Evolutionary conservation across 2,329 filamentous ascomycete species (phyloP).

Genomic region (Exophiala dermatitidis): DNA sequence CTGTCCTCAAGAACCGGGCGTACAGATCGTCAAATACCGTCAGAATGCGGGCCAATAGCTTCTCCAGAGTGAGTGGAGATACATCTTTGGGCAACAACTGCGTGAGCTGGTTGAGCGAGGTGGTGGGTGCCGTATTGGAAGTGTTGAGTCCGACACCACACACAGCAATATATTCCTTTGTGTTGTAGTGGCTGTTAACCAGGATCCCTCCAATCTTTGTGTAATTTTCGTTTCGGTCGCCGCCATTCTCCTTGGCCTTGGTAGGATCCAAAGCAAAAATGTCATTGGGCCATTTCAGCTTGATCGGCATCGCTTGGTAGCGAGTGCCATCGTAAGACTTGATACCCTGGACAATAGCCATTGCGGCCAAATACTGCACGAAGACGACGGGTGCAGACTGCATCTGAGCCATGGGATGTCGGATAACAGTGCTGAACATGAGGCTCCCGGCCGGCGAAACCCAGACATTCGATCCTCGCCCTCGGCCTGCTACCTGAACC

Average conservation of each 20-base stretch:
- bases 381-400: constrained; percentile 76
- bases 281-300: constrained; percentile 97
- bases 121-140: constrained; percentile 76
- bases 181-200: constrained; percentile 76
- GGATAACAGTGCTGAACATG: constrained; percentile 81
- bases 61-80: constrained; percentile 62
- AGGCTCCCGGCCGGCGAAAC: constrained; percentile 78
- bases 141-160: constrained; percentile 83
- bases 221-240: constrained; percentile 41
- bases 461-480: constrained; percentile 90
- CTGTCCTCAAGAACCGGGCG: constrained; percentile 61
- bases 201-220: constrained; percentile 92
- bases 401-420: constrained; percentile 68
- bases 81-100: constrained; percentile 27
- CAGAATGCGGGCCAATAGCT: constrained; percentile 72
- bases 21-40: constrained; percentile 73
- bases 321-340: constrained; percentile 65
- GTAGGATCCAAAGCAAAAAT: constrained; percentile 65
- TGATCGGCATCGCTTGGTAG: constrained; percentile 69
- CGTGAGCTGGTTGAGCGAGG: constrained; percentile 70
- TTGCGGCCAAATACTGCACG: constrained; percentile 82
- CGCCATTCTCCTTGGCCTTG: constrained; percentile 20
- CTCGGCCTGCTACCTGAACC: constrained; percentile 78
- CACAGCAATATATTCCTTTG: constrained; percentile 72
- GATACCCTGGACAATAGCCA: constrained; percentile 79